phyloP scores from a whole-genome alignment of 495 filamentous ascomycete genomes.

The Talaromyces adpressus region DNA sequence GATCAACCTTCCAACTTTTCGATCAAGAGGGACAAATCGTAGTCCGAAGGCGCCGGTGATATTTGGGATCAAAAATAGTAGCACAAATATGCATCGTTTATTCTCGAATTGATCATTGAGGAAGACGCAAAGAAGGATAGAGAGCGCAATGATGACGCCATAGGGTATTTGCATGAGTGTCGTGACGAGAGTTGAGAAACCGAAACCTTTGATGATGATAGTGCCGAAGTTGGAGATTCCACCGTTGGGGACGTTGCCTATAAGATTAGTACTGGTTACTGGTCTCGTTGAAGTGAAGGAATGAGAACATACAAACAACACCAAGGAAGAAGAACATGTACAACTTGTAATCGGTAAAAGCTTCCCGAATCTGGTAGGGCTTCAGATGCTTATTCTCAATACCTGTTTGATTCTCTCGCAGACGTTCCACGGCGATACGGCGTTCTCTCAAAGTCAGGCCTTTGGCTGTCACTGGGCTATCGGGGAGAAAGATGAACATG shows the following conservation, averaged over 20 bases:
- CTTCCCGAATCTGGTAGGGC: slow-evolving; percentile 49
- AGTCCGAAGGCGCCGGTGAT: slow-evolving; percentile 49
- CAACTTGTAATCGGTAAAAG: slow-evolving; percentile 51
- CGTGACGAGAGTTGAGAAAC: slow-evolving; percentile 46
- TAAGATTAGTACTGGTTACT: too few relatives aligned
- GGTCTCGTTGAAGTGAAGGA: not conserved
- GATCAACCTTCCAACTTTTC: slow-evolving; percentile 42
- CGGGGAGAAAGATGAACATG: slow-evolving; percentile 53
- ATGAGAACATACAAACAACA: slow-evolving; percentile 21
- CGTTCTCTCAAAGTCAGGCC: slow-evolving; percentile 52
- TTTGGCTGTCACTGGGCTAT: slow-evolving; percentile 54
- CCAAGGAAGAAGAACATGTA: slow-evolving; percentile 58
- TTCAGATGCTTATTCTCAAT: slow-evolving; percentile 61
- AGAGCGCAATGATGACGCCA: slow-evolving; percentile 48
- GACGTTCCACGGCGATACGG: slow-evolving; percentile 49
- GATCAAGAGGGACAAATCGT: slow-evolving; percentile 39
- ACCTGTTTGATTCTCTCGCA: slow-evolving; percentile 56
- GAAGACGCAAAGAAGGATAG: slow-evolving; percentile 49
- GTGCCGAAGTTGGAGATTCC: slow-evolving; percentile 56
- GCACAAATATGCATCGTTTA: slow-evolving; percentile 46
- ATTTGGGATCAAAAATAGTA: slow-evolving; percentile 49
- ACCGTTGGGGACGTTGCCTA: slow-evolving; percentile 34
- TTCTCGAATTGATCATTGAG: slow-evolving; percentile 52
- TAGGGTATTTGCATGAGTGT: slow-evolving; percentile 51
- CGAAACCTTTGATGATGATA: slow-evolving; percentile 55